Evolutionary conservation across 768 basidiomycete species (phyloP), one percentile per base, ranked within the genome.

Genomic region (Amanita fuliginea): DNA sequence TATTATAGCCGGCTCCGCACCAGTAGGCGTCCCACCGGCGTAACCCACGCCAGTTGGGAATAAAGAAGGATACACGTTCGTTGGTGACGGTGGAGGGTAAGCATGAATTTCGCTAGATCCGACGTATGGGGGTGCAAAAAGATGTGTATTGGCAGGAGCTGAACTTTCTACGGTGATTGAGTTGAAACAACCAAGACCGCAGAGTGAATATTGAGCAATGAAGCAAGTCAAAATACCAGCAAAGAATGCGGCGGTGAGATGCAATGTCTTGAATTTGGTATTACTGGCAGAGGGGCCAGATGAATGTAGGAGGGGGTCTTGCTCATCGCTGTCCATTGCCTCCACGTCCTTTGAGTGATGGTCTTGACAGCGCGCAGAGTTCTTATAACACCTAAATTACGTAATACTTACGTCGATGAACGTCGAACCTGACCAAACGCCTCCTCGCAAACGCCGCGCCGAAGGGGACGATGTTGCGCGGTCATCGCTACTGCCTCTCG

Each of bases 11-110:
- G 86, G 71, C 57, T 89, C 86, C 6, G 81, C 86, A 14, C 86
- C 86, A 0, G 86, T 92, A 0, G 86, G 83, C 1, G 87, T 91
- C 19, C 69, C 72, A 13, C 89, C 89, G 2, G 82, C 70, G 60
- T 89, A 80, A 33, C 89, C 89, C 3, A 92, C 80, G 56, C 79
- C 56, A 26, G 85, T 75, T 4, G 89, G 89, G 62, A 92, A 92
- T 22, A 85, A 56, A 0, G 81, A 76, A 0, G 88, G 83, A 55
- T 74, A 73, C 6, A 67, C 71, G 56, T 91, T 91, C 14, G 86
- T 88, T 0, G 88, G 86, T 5, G 75, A 73, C 0, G 77, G 55
- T 0, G 89, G 88, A 7, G 89, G 89, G 61, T 76, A 89, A 18
- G 77, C 61, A 62, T 89, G 78, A 4, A 75, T 71, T 51, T 75